These are phyloP conservation scores for Clitopilus hobsonii DNA, from an alignment of 768 basidiomycete species.

Conservation along the genomic window DNA sequence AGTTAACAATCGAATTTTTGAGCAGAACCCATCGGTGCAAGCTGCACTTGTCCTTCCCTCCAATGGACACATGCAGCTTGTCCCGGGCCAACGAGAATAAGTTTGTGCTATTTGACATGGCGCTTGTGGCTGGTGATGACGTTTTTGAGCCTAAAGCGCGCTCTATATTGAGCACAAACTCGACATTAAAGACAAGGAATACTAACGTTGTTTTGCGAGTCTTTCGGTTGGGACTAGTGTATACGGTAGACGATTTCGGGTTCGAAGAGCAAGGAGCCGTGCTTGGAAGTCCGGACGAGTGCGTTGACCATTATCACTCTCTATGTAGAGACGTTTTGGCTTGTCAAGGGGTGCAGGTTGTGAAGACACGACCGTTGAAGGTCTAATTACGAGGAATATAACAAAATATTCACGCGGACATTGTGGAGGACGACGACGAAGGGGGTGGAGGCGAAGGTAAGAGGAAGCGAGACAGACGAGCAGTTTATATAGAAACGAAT, in stretches of 20 bases:
- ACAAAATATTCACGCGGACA: conserved; percentile 36
- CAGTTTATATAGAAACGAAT: conserved; percentile 20
- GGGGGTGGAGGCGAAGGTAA: conserved; percentile 12
- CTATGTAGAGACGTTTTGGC: conserved; percentile 37
- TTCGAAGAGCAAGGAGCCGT: conserved; percentile 85
- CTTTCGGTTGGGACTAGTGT: conserved; percentile 43
- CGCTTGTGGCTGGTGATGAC: conserved; percentile 11
- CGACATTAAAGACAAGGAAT: background rate
- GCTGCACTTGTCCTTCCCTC: conserved; percentile 62
- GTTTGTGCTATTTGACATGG: conserved; percentile 36
- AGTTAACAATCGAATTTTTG: conserved; percentile 74
- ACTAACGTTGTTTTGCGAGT: conserved; percentile 11
- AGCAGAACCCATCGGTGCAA: conserved; percentile 85
- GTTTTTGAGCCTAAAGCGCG: conserved; percentile 12
- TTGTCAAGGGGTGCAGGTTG: conserved; percentile 28
- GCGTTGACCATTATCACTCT: conserved; percentile 74
- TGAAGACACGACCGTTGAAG: conserved; percentile 21
- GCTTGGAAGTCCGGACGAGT: conserved; percentile 74
- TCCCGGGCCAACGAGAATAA: conserved; percentile 63
- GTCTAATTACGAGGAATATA: conserved; percentile 9
- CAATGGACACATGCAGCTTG: conserved; percentile 66
- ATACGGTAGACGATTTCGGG: conserved; percentile 86
- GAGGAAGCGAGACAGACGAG: conserved; percentile 12
- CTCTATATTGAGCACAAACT: conserved; percentile 7
- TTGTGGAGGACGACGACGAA: conserved; percentile 22